phyloP scores from a whole-genome alignment of 345 rosid genomes.

The Geranium brycei region DNA sequence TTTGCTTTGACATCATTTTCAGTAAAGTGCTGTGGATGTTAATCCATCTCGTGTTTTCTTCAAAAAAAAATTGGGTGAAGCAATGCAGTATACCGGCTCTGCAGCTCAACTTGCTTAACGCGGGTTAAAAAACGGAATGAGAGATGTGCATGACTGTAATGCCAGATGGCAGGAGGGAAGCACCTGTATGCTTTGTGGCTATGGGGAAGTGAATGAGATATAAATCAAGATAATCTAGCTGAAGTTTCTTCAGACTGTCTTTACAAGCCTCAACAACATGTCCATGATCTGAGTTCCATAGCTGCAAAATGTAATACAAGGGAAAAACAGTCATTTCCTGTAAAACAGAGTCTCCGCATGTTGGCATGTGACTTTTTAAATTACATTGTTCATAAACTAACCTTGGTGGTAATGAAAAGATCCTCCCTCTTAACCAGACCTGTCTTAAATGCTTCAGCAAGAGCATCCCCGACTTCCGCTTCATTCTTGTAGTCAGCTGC shows the following conservation, averaged over 20 bases:
- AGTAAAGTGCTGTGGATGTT: no score
- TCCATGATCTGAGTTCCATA: slow-evolving; percentile 95
- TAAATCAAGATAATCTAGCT: slow-evolving; percentile 76
- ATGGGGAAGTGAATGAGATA: slow-evolving; percentile 81
- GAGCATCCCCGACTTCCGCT: slow-evolving; percentile 61
- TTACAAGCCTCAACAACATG: slow-evolving; percentile 81
- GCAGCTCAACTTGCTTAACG: no score
- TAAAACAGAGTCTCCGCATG: no score
- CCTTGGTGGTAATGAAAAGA: slow-evolving; percentile 80
- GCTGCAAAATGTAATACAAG: slow-evolving; percentile 24
- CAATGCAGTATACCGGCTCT: no score
- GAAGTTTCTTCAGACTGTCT: slow-evolving; percentile 78
- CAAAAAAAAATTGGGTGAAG: no score
- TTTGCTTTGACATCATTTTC: no score
- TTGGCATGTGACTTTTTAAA: no score
- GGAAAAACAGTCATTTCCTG: no score
- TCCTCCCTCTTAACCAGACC: slow-evolving; percentile 77
- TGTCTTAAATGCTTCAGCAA: slow-evolving; percentile 44
- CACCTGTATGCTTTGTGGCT: slow-evolving; percentile 75
- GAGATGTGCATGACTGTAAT: not conserved
- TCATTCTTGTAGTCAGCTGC: slow-evolving; percentile 73
- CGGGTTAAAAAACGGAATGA: no score
- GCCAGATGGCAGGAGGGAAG: not conserved
- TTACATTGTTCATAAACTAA: slow-evolving; percentile 7
- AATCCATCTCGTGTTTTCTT: no score